phyloP scores from a whole-genome alignment of 192 early-diverging fungal genomes.

The Backusella australiensis region DNA sequence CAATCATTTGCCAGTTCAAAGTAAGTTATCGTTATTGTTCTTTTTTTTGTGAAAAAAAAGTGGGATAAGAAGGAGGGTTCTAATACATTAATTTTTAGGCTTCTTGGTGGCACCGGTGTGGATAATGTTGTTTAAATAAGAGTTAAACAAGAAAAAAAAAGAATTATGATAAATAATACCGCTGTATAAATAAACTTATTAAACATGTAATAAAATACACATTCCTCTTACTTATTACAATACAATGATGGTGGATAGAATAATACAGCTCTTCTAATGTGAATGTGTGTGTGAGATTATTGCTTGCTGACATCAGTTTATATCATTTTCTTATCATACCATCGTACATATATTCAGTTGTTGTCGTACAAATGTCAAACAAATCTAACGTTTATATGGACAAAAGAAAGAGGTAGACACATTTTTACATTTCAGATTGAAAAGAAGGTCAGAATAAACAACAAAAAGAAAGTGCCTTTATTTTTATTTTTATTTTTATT shows the following conservation, averaged over 20 bases:
- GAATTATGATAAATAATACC: neutral
- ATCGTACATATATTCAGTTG: neutral
- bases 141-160: neutral
- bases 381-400: neutral
- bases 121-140: conserved; percentile 42
- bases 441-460: too few species aligned
- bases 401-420: neutral
- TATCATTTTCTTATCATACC: neutral
- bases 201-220: neutral
- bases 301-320: neutral
- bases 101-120: conserved; percentile 47
- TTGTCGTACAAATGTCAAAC: neutral
- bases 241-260: neutral
- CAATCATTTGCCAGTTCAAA: conserved; percentile 40
- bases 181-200: neutral
- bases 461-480: too few species aligned
- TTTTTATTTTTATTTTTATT: too few species aligned
- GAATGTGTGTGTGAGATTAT: neutral
- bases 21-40: neutral
- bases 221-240: neutral
- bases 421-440: neutral
- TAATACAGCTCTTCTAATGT: neutral
- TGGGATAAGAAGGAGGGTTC: neutral
- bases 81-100: conserved; percentile 1
- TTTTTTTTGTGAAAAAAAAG: neutral